Base-by-base conservation (phyloP, 192 early-diverging fungal species). In the Backusella sp. region DNA sequence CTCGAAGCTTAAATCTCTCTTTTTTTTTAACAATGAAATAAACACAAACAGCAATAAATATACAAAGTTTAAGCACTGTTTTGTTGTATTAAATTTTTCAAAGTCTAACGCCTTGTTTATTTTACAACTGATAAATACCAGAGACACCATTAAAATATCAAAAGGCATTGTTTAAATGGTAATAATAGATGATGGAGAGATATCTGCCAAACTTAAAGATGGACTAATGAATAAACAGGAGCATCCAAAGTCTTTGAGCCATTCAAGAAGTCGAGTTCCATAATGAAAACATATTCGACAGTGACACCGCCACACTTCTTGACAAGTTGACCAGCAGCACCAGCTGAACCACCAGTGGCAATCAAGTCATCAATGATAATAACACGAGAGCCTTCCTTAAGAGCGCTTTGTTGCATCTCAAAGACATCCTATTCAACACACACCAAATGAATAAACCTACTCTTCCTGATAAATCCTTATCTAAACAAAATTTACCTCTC, bases 331-430 rank as follows among this genome's bases (percentile, higher is more conserved):
- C 82, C 82, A 70, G 77, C 81, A 70, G 79, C 86, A 76, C 66
- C 62, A 68, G 82, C 82, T 68, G 76, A 77, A 23, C 78, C 79
- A 76, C 86, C 86, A 14, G 94, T 96, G 39, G 96, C 98, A 85
- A 99, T 95, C 82, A 99, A 83, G 80, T 99, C 98, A 76, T 99
- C 98, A 76, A 99, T 83, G 39, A 99, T 88, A 71, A 99, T 90
- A 19, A 99, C 97, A 72, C 89, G 90, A 83, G 95, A 89, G 36
- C 93, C 94, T 7, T 86, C 65, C 83, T 92, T 90, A 76, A 99
- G 87, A 14, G 92, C 89, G 70, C 86, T 89, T 35, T 87, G 77
- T 81, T 96, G 92, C 86, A 99, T 93, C 86, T 99, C 97, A 85
- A 99, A 98, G 72, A 91, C 83, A 71, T 99, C 98, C 85, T 91